Evolutionary conservation across 2,329 filamentous ascomycete genomes (phyloP).

Genomic region (Cladosporium cucumerinum): DNA sequence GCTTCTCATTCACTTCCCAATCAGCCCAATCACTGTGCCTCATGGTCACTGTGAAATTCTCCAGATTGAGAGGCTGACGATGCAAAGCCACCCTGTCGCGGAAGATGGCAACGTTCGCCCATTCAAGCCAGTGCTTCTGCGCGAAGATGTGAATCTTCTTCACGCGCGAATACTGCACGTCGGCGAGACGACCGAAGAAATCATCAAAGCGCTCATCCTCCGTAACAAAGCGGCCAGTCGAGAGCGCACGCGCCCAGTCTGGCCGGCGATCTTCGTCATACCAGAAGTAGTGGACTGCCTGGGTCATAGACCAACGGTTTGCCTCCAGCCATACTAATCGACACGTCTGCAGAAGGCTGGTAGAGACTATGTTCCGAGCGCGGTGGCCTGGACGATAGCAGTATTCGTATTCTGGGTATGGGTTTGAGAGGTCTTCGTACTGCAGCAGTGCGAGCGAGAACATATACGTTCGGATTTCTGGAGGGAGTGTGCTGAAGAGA

Average conservation of each 20-base stretch:
- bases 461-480: slow-evolving; percentile 35
- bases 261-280: slow-evolving; percentile 20
- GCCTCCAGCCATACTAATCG: slow-evolving; percentile 37
- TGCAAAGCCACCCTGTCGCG: not conserved
- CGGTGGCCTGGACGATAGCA: slow-evolving; percentile 36
- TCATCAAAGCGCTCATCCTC: not conserved
- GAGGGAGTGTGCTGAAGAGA: slow-evolving; percentile 27
- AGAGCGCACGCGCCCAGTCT: not conserved
- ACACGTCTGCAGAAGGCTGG: slow-evolving; percentile 35
- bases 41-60: not conserved
- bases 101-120: not conserved
- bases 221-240: not conserved
- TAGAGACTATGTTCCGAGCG: slow-evolving; percentile 25
- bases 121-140: slow-evolving; percentile 30
- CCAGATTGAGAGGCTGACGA: not conserved
- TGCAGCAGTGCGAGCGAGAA: slow-evolving; percentile 35
- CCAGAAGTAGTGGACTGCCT: slow-evolving; percentile 34
- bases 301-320: slow-evolving; percentile 28
- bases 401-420: slow-evolving; percentile 27
- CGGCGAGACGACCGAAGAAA: not conserved
- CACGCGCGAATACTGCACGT: not conserved
- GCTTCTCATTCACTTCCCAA: not conserved
- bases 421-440: slow-evolving; percentile 25
- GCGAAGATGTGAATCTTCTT: slow-evolving; percentile 24
- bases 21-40: not conserved